Percentiles rank a stretch among this genome's conserved stretches.
phyloP scores from a whole-genome alignment of 306 rosid genomes.

The Casuarina equisetifolia region DNA sequence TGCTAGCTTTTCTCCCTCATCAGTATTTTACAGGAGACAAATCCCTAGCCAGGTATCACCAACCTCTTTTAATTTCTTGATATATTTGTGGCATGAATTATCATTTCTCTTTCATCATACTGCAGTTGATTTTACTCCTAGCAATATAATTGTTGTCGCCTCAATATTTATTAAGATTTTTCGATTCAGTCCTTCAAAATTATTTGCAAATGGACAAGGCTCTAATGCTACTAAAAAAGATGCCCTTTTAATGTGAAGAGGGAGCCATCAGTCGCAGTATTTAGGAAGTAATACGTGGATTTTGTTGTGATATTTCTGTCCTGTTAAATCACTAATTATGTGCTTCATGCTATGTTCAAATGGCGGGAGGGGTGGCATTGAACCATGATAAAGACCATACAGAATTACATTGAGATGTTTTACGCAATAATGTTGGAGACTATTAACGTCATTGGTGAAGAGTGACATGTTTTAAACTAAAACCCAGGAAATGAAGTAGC shows the following conservation, averaged over 20 bases:
- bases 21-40: slow-evolving; percentile 72
- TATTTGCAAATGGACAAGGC: background rate
- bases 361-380: background rate
- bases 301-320: background rate
- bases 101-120: background rate
- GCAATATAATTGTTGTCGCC: slow-evolving; percentile 1
- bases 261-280: background rate
- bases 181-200: background rate
- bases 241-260: background rate
- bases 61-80: slow-evolving; percentile 14
- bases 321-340: background rate
- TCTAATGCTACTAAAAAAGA: background rate
- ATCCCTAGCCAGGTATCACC: slow-evolving; percentile 90
- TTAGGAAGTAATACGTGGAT: background rate
- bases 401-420: background rate
- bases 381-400: background rate
- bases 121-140: background rate
- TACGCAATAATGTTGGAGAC: background rate
- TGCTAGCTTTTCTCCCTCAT: slow-evolving; percentile 54
- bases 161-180: background rate
- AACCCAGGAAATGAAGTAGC: background rate
- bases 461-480: background rate
- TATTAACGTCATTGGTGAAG: background rate
- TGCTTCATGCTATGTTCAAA: background rate
- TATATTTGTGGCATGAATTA: slow-evolving; percentile 19